Evolutionary conservation across 768 basidiomycete species (phyloP).

Genomic region (Paxillus ammoniavirescens): DNA sequence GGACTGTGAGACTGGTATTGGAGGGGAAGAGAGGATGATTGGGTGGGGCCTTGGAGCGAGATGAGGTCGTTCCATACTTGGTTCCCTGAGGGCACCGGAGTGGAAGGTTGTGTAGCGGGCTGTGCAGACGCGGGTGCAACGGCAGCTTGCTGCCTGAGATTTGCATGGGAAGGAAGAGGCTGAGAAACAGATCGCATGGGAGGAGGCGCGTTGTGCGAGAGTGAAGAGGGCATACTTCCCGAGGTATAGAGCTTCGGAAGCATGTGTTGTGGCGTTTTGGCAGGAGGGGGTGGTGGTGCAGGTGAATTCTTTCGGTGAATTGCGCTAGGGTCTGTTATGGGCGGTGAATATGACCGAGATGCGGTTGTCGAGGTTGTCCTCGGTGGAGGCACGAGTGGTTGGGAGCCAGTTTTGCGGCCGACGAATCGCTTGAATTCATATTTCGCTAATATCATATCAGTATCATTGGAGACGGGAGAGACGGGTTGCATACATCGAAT

Average conservation of each 20-base stretch:
- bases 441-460: conserved; percentile 51
- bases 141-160: conserved; percentile 13
- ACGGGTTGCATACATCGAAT: conserved; percentile 63
- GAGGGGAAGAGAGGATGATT: conserved; percentile 46
- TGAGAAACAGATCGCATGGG: conserved; percentile 35
- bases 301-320: conserved; percentile 19
- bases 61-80: conserved; percentile 61
- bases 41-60: conserved; percentile 41
- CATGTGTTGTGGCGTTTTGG: conserved; percentile 25
- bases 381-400: conserved; percentile 41
- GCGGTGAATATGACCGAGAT: conserved; percentile 16
- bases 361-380: conserved; percentile 35
- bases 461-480: neutral
- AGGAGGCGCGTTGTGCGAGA: conserved; percentile 10
- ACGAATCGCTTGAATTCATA: conserved; percentile 77
- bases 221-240: conserved; percentile 9
- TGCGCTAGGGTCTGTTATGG: conserved; percentile 7
- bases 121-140: conserved; percentile 4
- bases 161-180: conserved; percentile 23
- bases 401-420: conserved; percentile 40
- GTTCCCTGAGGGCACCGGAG: conserved; percentile 21
- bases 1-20: conserved; percentile 28
- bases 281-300: conserved; percentile 26
- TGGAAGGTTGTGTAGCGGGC: conserved; percentile 11
- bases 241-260: conserved; percentile 17